Base-by-base conservation (phyloP, 2,329 filamentous ascomycete genomes). In the Ampelomyces quisqualis region DNA sequence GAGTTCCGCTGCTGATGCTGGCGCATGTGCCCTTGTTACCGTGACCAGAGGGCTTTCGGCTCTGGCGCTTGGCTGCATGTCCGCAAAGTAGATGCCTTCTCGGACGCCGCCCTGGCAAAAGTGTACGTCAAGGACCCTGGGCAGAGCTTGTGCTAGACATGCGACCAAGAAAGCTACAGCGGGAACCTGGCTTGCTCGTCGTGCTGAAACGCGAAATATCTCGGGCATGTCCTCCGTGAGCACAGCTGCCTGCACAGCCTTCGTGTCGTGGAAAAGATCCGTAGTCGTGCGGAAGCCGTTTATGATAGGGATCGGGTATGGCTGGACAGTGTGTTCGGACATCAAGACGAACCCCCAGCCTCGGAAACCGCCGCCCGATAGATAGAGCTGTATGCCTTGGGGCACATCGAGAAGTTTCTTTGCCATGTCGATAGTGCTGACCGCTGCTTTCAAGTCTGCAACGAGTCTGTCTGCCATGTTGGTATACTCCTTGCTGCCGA, bases 291-390 rank as follows among this genome's bases (percentile, higher is more conserved):
- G 79, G 67, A 93, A 95, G 2, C 86, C 84, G 47, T 90, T 90
- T 65, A 93, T 85, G 14, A 85, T 83, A 0, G 88, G 81, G 18
- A 95, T 86, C 0, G 90, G 90, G 64, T 95, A 96, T 0, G 88
- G 88, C 38, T 78, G 73, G 29, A 88, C 78, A 5, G 74, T 69
- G 57, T 91, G 86, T 52, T 80, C 78, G 62, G 86, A 83, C 85
- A 95, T 90, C 37, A 95, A 76, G 60, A 95, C 82, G 67, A 88
- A 94, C 5, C 90, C 90, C 75, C 94, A 95, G 11, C 90, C 90
- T 23, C 90, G 77, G 62, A 95, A 95, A 0, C 90, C 90, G 17
- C 90, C 90, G 29, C 90, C 90, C 48, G 87, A 95, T 42, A 96
- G 81, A 64, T 90, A 95, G 7, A 95, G 74, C 22, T 85, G 81